Evolutionary conservation across 192 early-diverging fungal species (phyloP).

Genomic region (Chytriomyces hyalinus): DNA sequence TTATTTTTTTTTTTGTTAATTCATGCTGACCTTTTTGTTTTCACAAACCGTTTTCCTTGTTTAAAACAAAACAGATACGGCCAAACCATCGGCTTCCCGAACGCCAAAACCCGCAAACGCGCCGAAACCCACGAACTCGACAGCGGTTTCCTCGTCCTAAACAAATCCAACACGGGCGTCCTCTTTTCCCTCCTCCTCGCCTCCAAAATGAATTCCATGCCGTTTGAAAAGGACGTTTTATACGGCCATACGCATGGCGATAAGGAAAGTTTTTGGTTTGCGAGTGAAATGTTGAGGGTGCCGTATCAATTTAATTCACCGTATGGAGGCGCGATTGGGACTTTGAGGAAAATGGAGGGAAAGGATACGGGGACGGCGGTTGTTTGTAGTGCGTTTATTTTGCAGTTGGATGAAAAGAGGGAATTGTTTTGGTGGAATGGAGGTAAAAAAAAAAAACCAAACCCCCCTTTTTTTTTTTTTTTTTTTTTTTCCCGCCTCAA

Average conservation of each 20-base stretch:
- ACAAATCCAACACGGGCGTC: constrained; percentile 5
- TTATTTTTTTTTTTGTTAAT: no score
- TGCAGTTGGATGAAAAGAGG: no score
- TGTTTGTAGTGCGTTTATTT: no score
- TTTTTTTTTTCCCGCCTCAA: no score
- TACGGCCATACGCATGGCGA: constrained; percentile 1
- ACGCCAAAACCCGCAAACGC: no score
- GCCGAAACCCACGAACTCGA: constrained; percentile 6
- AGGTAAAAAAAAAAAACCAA: no score
- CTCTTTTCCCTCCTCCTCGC: not conserved
- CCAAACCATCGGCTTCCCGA: not conserved
- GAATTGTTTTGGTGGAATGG: no score
- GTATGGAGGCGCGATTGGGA: constrained; percentile 10
- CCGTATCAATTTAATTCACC: constrained; percentile 1
- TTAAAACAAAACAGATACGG: not conserved
- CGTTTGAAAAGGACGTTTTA: not conserved
- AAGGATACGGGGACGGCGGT: no score
- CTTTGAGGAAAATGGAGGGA: not conserved
- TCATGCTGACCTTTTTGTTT: no score
- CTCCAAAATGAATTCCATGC: not conserved
- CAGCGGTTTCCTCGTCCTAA: constrained; percentile 6
- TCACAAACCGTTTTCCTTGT: no score
- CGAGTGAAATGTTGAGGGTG: constrained; percentile 12
- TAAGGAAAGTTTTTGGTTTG: constrained; percentile 27
- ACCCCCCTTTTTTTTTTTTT: no score